Percentiles rank a stretch among this genome's conserved stretches.
Evolutionary conservation across 495 filamentous ascomycete species (phyloP).

Genomic region (Talaromyces proteolyticus): DNA sequence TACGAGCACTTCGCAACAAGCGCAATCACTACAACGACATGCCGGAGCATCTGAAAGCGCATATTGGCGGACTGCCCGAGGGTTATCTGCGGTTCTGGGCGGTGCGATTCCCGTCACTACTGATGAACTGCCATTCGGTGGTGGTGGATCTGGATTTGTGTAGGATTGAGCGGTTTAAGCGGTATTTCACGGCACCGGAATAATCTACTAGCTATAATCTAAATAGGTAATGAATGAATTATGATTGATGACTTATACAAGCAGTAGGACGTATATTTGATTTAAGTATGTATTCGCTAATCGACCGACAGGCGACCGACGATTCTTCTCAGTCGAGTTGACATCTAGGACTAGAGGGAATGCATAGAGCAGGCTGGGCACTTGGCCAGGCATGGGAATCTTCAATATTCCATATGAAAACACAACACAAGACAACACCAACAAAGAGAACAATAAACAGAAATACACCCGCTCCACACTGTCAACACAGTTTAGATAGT

Average conservation of each 20-base stretch:
- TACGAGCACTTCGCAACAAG: conserved; percentile 93
- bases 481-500: too few species aligned
- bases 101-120: conserved; percentile 68
- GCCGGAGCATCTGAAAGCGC: conserved; percentile 66
- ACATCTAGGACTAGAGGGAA: too few species aligned
- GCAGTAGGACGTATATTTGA: too few species aligned
- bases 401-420: too few species aligned
- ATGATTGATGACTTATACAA: not conserved
- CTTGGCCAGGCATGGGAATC: too few species aligned
- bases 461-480: too few species aligned
- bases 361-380: too few species aligned
- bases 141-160: conserved; percentile 62
- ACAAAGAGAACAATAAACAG: not conserved
- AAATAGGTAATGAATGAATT: not conserved
- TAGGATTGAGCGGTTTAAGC: conserved; percentile 64
- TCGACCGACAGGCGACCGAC: too few species aligned
- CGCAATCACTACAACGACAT: conserved; percentile 91
- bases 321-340: too few species aligned
- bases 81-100: conserved; percentile 90
- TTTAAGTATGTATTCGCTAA: too few species aligned
- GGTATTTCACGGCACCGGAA: conserved; percentile 53
- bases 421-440: not conserved
- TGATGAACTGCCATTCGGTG: conserved; percentile 75
- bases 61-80: conserved; percentile 74
- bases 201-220: not conserved